Evolutionary conservation across 768 basidiomycete genomes (phyloP), one percentile per base, ranked within the genome.

Genomic region (Tricholoma saponaceum): DNA sequence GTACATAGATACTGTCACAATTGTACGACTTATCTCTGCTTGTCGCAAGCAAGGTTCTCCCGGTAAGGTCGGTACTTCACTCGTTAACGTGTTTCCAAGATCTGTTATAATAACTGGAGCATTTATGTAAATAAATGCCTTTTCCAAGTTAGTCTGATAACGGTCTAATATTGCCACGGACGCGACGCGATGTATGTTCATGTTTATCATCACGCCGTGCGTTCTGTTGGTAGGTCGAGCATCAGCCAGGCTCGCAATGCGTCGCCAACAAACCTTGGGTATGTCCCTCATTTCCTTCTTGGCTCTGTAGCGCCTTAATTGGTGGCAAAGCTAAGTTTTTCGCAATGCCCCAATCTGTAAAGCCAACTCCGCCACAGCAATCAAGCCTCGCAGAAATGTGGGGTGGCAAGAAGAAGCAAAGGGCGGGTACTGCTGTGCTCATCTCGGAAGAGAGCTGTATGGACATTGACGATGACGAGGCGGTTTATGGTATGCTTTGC

Each of bases 331-430:
- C 85, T 35, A 89, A 83, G 66, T 92, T 91, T 76, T 84, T 92
- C 55, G 76, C 79, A 57, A 89, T 91, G 87, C 88, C 91, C 0
- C 79, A 79, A 61, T 78, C 79, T 26, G 62, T 67, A n/a, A 91
- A 89, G 70, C 68, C 82, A 26, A 70, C 85, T 3, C 86, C 87
- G 0, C 83, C 86, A 6, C 89, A 90, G 57, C 91, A 94, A 68
- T 77, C 90, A n/a, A 91, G 76, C 64, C 80, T 94, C 37, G 78
- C 82, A 56, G 88, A 91, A 55, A 78, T 90, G 75, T 93, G 89
- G 89, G 78, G 76, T 55, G 59, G 58, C 50, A 68, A 65, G 58
- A 67, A 59, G 66, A 67, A 56, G 56, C 62, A 53, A 60, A 61
- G 50, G 54, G 64, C 54, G 18, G 39, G n/a, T 22, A 14, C 9